Base-by-base conservation (phyloP, 345 rosid genomes). In the Geranium brycei region DNA sequence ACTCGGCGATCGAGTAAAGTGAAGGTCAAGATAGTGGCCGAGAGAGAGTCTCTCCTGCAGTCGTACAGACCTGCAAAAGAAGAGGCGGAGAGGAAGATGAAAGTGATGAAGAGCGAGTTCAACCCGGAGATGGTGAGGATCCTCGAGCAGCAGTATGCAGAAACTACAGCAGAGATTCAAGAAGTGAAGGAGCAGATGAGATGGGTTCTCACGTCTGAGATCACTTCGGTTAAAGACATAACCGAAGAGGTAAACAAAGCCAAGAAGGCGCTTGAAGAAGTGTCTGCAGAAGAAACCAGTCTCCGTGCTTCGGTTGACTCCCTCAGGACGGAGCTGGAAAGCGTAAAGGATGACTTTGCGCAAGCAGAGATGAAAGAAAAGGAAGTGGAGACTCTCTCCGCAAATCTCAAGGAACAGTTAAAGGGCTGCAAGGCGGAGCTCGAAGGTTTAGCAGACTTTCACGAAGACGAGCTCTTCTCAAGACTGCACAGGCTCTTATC, bases 201-300 rank as follows among this genome's bases (percentile, higher is more conserved):
- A 69, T 78, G 66, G 70, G 78, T 80, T 18, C 95, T 88, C 66
- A 83, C 83, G 53, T 60, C 77, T 0, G 85, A 82, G 62, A 81
- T 82, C 86, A 81, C 79, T 55, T 31, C 71, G 0, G 83, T 82
- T 51, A 85, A 80, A 47, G 68, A 70, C 41, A 53, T 85, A 38
- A 90, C 95, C 4, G 64, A 58, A 3, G 97, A 90, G 76, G 82
- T 93, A 10, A 77, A 85, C 16, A 86, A 83, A 38, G 95, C 97
- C 47, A 86, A 91, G 1, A 82, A 67, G 67, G 71, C 69, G n/a
- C 80, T 93, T 53, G 84, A 88, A 60, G 59, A 64, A 17, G 81
- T 82, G 16, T 84, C 91, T 1, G 85, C 81, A 28, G 89, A 93
- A 31, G 96, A 93, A 72, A 71, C 71, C 63, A 63, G 75, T 16